A percentile compares a stretch with the other conserved stretches of the same genome.
Conservation (phyloP, 2,329 filamentous ascomycete species). For the Neonectria sp. region DNA sequence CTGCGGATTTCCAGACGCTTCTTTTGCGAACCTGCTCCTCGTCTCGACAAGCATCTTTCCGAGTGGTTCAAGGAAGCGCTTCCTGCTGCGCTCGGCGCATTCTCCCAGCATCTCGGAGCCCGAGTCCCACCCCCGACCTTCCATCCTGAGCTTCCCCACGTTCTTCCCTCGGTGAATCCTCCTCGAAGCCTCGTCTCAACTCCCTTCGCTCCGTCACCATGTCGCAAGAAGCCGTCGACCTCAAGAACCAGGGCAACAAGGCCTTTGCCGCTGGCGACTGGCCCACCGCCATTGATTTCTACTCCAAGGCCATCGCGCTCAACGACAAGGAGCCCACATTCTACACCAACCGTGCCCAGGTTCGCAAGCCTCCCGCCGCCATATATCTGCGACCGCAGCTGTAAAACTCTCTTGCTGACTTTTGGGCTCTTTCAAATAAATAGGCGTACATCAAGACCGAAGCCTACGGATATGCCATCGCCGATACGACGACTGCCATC, state of each 20-base stretch:
- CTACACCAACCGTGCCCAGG: slow-evolving; percentile 95
- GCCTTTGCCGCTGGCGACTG: slow-evolving; percentile 92
- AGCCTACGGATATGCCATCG: slow-evolving; percentile 92
- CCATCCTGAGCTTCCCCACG: slow-evolving; percentile 26
- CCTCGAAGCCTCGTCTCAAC: slow-evolving; percentile 20
- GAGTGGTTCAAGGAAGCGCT: slow-evolving; percentile 15
- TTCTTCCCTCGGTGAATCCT: slow-evolving; percentile 18
- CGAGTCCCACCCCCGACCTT: slow-evolving; percentile 36
- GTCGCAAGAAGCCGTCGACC: slow-evolving; percentile 79
- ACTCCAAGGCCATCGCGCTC: slow-evolving; percentile 88
- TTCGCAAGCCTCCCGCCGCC: slow-evolving; percentile 58
- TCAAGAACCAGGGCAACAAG: slow-evolving; percentile 96
- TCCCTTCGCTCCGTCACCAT: slow-evolving; percentile 51
- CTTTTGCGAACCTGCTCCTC: not conserved
- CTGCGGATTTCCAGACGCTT: slow-evolving; percentile 28
- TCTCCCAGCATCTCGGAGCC: slow-evolving; percentile 34
- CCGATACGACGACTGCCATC: slow-evolving; percentile 91
- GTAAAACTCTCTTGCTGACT: slow-evolving; percentile 60
- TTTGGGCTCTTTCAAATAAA: slow-evolving; percentile 10
- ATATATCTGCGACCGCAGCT: not conserved
- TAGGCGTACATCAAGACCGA: slow-evolving; percentile 97
- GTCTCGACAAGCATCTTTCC: not conserved
- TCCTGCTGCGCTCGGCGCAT: slow-evolving; percentile 44
- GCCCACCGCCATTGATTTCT: slow-evolving; percentile 84
- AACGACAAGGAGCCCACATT: slow-evolving; percentile 90